Evolutionary conservation across 225 moss, liverwort and hornwort species (phyloP).

Genomic region (Anthoceros angustus): DNA sequence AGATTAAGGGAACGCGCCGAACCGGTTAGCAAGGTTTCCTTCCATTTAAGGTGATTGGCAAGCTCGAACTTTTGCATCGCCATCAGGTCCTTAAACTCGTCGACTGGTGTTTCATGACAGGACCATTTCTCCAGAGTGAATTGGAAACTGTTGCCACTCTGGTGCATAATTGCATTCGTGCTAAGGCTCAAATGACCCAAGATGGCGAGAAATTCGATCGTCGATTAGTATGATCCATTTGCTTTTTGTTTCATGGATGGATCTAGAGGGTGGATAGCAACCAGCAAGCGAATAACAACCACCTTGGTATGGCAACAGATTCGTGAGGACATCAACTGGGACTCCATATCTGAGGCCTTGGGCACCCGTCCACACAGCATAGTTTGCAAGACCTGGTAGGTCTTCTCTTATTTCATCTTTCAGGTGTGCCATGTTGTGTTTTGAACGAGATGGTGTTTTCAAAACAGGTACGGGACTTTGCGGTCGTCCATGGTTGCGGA

Average conservation of each 20-base stretch:
- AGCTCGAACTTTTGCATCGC: neutral
- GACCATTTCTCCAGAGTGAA: neutral
- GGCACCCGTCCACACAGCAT: neutral
- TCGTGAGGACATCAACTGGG: neutral
- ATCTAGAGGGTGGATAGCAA: too few species aligned
- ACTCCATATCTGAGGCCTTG: neutral
- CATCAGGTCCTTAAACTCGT: neutral
- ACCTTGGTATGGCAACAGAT: neutral
- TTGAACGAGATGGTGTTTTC: too few species aligned
- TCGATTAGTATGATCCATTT: neutral
- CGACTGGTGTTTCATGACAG: neutral
- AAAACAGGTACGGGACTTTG: neutral
- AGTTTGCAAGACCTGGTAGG: neutral
- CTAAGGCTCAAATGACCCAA: neutral
- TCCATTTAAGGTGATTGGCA: neutral
- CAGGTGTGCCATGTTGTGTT: too few species aligned
- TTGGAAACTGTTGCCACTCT: neutral
- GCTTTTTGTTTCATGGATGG: too few species aligned
- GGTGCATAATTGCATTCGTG: neutral
- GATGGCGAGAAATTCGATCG: neutral
- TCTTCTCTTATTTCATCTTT: neutral
- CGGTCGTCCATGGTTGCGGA: neutral
- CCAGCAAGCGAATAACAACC: neutral
- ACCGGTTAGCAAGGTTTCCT: neutral
- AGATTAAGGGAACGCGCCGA: neutral